Base-by-base conservation (phyloP, 2,329 filamentous ascomycete species). In the Calonectria ilicicola region DNA sequence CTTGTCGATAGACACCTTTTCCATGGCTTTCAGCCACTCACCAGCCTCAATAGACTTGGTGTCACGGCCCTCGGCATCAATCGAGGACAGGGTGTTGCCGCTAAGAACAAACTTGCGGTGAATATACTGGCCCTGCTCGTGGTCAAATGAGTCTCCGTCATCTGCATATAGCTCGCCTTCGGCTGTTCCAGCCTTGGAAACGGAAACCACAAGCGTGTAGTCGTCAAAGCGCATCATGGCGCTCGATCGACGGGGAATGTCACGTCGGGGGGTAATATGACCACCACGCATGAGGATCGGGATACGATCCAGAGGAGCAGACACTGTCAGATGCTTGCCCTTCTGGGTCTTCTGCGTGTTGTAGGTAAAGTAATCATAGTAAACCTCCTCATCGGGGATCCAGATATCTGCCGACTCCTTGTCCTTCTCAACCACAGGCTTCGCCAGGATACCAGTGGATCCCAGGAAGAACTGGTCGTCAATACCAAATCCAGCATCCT, bases 341-440 rank as follows among this genome's bases (percentile, higher is more conserved):
- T 92, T 91, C 27, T 93, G 90, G 26, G 92, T 92, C 46, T 87
- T 84, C 81, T 97, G 91, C 51, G 91, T 87, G 49, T 93, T 91
- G 85, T 95, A 98, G 79, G 95, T 95, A 82, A 97, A 97, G 86
- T 99, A 99, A 84, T 98, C 94, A 81, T 96, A 99, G 84, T 99
- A 98, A 66, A 94, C 90, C 83, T 97, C 94, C 71, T 93, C 90
- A 78, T 98, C 96, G 1, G 96, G 93, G 67, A 99, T 91, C 85
- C 97, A 98, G 70, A 99, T 90, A 23, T 95, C 92, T 0, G 93
- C 91, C 23, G 90, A 91, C 21, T 90, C 89, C 58, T 93, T 92
- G 75, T 92, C 94, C 84, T 98, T 92, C 27, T 92, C 91, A 2
- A 95, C 93, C 17, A 98, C 92, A 0, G 97, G 97, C 86, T 98